phyloP scores from a whole-genome alignment of 2,329 filamentous ascomycete species.

The Colletotrichum sp. region DNA sequence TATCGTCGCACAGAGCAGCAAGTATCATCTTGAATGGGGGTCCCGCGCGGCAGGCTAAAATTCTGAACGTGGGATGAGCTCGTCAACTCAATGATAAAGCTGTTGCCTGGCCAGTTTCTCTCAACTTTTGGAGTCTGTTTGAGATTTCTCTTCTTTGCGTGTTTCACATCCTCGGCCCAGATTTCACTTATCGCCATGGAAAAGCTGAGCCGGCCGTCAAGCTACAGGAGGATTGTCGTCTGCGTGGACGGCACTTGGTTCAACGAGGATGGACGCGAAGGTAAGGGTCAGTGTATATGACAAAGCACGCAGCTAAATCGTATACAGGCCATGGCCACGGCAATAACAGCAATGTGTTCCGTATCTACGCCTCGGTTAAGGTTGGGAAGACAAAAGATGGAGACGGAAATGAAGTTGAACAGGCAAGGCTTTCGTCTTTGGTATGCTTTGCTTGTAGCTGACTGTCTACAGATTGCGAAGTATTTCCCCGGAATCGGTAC shows the following conservation, averaged over 20 bases:
- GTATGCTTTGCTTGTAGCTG: neutral
- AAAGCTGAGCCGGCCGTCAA: neutral
- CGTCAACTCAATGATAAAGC: neutral
- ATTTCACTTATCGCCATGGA: neutral
- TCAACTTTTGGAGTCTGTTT: neutral
- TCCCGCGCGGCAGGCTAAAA: neutral
- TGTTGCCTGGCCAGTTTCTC: neutral
- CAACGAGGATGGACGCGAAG: slow-evolving; percentile 14
- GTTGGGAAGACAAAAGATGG: neutral
- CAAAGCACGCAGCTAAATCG: neutral
- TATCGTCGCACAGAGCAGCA: neutral
- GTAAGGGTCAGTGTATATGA: neutral
- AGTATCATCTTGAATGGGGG: neutral
- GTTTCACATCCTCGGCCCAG: neutral
- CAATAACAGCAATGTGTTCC: slow-evolving; percentile 11
- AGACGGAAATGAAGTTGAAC: neutral
- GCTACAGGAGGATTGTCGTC: slow-evolving; percentile 4
- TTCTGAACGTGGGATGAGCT: neutral
- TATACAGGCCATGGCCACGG: neutral
- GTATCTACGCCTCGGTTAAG: slow-evolving; percentile 7
- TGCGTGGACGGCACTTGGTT: slow-evolving; percentile 19
- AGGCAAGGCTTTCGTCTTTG: neutral
- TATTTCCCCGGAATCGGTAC: slow-evolving; percentile 25
- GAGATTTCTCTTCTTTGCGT: neutral
- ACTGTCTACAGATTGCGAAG: neutral